Conservation (phyloP, 345 rosid genomes). For the Nephelium lappaceum region DNA sequence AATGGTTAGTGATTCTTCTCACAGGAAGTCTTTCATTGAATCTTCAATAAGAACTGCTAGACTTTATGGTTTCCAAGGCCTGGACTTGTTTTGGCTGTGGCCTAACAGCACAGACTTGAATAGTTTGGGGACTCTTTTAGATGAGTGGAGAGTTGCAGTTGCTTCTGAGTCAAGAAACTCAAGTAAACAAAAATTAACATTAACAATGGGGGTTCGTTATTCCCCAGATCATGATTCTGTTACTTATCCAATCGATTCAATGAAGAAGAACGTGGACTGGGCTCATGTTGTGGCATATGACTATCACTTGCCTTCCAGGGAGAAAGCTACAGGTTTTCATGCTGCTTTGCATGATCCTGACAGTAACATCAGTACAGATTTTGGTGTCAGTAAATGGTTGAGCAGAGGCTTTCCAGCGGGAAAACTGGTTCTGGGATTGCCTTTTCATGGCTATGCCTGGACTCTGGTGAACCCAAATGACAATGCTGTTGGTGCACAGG, state of each 20-base stretch:
- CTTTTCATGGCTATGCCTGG: slow-evolving; percentile 42
- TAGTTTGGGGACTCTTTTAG: slow-evolving; percentile 20
- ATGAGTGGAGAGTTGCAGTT: slow-evolving; percentile 29
- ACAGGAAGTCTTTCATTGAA: slow-evolving; percentile 26
- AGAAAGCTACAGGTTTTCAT: slow-evolving; percentile 33
- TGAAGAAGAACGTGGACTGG: slow-evolving; percentile 35
- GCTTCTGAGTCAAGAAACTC: slow-evolving; percentile 10
- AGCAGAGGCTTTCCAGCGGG: slow-evolving; percentile 24
- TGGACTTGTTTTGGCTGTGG: slow-evolving; percentile 37
- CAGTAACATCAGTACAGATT: slow-evolving; percentile 26
- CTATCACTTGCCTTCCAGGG: slow-evolving; percentile 33
- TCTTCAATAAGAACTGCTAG: slow-evolving; percentile 30
- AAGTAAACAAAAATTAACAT: background rate
- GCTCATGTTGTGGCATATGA: slow-evolving; percentile 31
- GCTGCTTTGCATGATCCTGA: slow-evolving; percentile 33
- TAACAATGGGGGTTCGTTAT: slow-evolving; percentile 26
- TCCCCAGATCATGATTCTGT: background rate
- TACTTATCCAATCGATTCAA: slow-evolving; percentile 28
- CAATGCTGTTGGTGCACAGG: background rate
- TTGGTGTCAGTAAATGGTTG: slow-evolving; percentile 34
- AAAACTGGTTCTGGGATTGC: slow-evolving; percentile 37
- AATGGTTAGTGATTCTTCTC: slow-evolving; percentile 21
- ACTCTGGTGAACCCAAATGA: slow-evolving; percentile 15
- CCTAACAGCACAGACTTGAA: slow-evolving; percentile 31
- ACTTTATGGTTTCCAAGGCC: slow-evolving; percentile 32